These are phyloP conservation scores for Sphaceloma murrayae DNA, from an alignment of 2,329 filamentous ascomycete genomes.

Conservation along the genomic window DNA sequence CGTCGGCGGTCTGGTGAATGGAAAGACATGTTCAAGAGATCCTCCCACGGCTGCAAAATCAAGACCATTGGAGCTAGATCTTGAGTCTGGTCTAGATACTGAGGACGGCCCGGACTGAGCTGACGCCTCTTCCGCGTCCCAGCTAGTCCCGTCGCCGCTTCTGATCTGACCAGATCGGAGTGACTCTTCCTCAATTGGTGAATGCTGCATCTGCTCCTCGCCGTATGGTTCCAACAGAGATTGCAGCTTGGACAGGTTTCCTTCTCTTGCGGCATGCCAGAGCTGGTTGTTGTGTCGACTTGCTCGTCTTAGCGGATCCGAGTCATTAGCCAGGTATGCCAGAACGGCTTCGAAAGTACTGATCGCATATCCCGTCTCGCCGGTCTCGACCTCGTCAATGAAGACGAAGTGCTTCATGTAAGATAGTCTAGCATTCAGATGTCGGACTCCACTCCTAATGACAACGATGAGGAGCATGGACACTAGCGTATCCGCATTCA, in stretches of 20 bases:
- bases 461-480: slow-evolving; percentile 86
- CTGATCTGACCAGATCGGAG: background rate
- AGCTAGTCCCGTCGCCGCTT: background rate
- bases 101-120: background rate
- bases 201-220: background rate
- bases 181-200: slow-evolving; percentile 10
- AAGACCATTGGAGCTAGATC: slow-evolving; percentile 10
- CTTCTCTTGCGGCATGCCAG: slow-evolving; percentile 78
- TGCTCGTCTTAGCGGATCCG: slow-evolving; percentile 68
- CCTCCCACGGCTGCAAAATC: slow-evolving; percentile 31
- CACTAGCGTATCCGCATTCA: slow-evolving; percentile 85
- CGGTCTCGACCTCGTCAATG: slow-evolving; percentile 92
- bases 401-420: slow-evolving; percentile 98
- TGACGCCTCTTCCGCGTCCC: slow-evolving; percentile 10
- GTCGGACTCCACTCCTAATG: slow-evolving; percentile 77
- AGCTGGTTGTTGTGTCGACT: slow-evolving; percentile 77
- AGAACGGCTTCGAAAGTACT: slow-evolving; percentile 94
- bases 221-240: slow-evolving; percentile 62
- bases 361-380: slow-evolving; percentile 89
- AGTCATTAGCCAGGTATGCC: slow-evolving; percentile 76
- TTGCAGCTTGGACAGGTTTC: slow-evolving; percentile 64
- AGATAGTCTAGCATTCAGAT: slow-evolving; percentile 78
- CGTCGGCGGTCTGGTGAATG: slow-evolving; percentile 60
- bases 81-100: slow-evolving; percentile 11
- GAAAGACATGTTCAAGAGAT: slow-evolving; percentile 74